Evolutionary conservation across 768 basidiomycete species (phyloP), one percentile per base, ranked within the genome.

Genomic region (Suillus subaureus): DNA sequence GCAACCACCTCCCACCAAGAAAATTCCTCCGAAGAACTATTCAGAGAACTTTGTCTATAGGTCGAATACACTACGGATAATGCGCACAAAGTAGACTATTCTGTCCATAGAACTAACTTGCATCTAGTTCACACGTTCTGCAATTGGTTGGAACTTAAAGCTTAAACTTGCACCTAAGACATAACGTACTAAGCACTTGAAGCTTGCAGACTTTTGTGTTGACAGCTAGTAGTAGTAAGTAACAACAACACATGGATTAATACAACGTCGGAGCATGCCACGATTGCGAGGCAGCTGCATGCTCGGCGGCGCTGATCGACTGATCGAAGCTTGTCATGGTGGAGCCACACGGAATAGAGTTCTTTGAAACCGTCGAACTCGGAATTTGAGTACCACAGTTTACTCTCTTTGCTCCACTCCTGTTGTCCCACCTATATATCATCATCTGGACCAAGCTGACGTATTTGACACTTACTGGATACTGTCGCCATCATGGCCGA

Each of bases 1-100:
- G 35, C 90, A 91, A 86, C 77, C 81, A 6, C 76, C 85, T 28
- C 78, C 84, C 15, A 81, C 84, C 65, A 88, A 88, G 79, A 85
- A 86, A 66, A 88, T 94, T 64, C 91, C 90, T 23, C 90, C 89
- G 18, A 93, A 98, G 88, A 85, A 94, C 74, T 96, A 96, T 71
- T 79, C 94, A 49, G 96, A 96, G 84, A 99, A 95, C 82, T 98
- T 85, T 77, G 81, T 93, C 18, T 96, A 98, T 81, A 88, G 82
- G 64, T 86, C 93, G 4, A 81, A 86, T 72, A 91, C 86, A 71
- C 83, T 98, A 64, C 87, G 96, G 66, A 91, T 96, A 71, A 80
- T 85, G 77, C 90, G 91, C 75, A 98, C 96, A 60, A 98, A 98
- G 84, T 98, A 95, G 85, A 85, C 61, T 43, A 60, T 33, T 37